Evolutionary conservation across 495 filamentous ascomycete species (phyloP).

Genomic region (Xylaria venustula): DNA sequence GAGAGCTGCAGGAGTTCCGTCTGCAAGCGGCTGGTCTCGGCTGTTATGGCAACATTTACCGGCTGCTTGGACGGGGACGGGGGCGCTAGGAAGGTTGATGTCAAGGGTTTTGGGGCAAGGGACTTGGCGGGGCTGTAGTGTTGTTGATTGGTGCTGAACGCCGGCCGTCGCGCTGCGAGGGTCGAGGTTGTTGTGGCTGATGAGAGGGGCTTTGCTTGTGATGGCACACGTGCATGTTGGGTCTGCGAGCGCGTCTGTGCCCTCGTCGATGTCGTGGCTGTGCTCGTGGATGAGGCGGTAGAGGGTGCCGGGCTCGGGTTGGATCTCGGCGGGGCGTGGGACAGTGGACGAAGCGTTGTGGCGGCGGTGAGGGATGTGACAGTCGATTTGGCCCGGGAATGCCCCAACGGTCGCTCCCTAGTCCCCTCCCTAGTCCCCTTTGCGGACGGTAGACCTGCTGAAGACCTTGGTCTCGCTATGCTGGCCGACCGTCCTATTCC

Average conservation of each 20-base stretch:
- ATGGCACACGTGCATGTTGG: not conserved
- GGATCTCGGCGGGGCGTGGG: slow-evolving; percentile 21
- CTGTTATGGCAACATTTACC: slow-evolving; percentile 52
- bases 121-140: slow-evolving; percentile 66
- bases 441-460: slow-evolving; percentile 17
- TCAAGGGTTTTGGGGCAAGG: slow-evolving; percentile 54
- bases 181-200: slow-evolving; percentile 11
- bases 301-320: slow-evolving; percentile 14
- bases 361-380: slow-evolving; percentile 41
- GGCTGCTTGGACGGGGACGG: slow-evolving; percentile 53
- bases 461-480: slow-evolving; percentile 21
- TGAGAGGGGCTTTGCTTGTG: slow-evolving; percentile 9
- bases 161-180: slow-evolving; percentile 42
- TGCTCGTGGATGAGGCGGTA: slow-evolving; percentile 16
- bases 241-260: slow-evolving; percentile 22
- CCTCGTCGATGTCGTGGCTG: slow-evolving; percentile 5
- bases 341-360: slow-evolving; percentile 44
- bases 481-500: slow-evolving; percentile 4
- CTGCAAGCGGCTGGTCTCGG: slow-evolving; percentile 63
- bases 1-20: slow-evolving; percentile 72
- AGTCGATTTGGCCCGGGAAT: slow-evolving; percentile 40
- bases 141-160: slow-evolving; percentile 68
- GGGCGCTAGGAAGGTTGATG: slow-evolving; percentile 50
- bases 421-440: too few relatives aligned
- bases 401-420: slow-evolving; percentile 12